A percentile compares a stretch with the other conserved stretches of the same genome.
Conservation (phyloP, 2,329 filamentous ascomycete species). For the Cordyceps cateniannulata region DNA sequence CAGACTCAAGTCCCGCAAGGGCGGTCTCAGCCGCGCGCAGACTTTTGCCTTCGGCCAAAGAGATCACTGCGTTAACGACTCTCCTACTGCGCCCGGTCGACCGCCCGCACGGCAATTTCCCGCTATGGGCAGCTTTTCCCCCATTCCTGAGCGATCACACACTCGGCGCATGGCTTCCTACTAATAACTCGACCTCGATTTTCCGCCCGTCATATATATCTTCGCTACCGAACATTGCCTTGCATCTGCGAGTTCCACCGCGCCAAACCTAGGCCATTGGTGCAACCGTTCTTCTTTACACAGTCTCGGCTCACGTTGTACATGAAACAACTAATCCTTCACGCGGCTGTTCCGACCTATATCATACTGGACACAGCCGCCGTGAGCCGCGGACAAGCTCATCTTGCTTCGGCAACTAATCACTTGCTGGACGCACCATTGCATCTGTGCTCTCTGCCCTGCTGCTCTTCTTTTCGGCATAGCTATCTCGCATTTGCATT, state of each 20-base stretch:
- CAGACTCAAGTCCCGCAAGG: constrained; percentile 82
- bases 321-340: constrained; percentile 8
- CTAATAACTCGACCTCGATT: constrained; percentile 31
- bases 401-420: constrained; percentile 6
- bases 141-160: constrained; percentile 44
- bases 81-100: constrained; percentile 50
- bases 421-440: background rate
- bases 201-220: constrained; percentile 21
- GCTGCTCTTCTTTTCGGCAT: background rate
- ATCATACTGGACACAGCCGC: background rate
- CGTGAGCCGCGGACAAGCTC: background rate
- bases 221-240: background rate
- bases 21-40: constrained; percentile 79
- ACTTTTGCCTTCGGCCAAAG: constrained; percentile 92
- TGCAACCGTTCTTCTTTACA: constrained; percentile 4
- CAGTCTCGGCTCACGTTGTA: constrained; percentile 9
- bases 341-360: background rate
- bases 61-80: constrained; percentile 47
- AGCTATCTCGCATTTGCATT: background rate
- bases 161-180: constrained; percentile 60
- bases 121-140: constrained; percentile 34
- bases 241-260: constrained; percentile 2
- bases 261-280: background rate
- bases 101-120: constrained; percentile 33
- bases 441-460: background rate